Evolutionary conservation across 2,329 filamentous ascomycete genomes (phyloP).

Genomic region (Aspergillus costaricaensis): DNA sequence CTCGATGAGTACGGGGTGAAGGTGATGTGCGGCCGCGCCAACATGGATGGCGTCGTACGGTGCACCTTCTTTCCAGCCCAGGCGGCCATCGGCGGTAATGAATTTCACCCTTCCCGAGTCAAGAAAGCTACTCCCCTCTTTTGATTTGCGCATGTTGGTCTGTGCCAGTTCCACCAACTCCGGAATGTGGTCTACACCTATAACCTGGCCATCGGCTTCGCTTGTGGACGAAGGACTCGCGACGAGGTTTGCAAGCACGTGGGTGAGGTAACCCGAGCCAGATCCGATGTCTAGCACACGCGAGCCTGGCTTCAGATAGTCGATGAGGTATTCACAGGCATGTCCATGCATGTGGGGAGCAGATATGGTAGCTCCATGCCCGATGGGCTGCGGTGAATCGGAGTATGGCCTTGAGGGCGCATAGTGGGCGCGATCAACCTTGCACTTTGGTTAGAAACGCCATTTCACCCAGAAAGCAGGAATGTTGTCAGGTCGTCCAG

Average conservation of each 20-base stretch:
- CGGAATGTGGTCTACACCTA: conserved; percentile 74
- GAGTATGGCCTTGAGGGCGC: conserved; percentile 70
- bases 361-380: conserved; percentile 68
- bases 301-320: conserved; percentile 55
- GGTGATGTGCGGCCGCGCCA: conserved; percentile 74
- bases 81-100: conserved; percentile 71
- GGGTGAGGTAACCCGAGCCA: conserved; percentile 81
- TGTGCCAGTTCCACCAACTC: conserved; percentile 64
- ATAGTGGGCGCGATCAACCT: conserved; percentile 90
- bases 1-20: conserved; percentile 71
- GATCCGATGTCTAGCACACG: conserved; percentile 73
- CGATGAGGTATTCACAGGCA: conserved; percentile 64
- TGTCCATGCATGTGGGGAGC: conserved; percentile 73
- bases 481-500: neutral
- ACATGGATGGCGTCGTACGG: conserved; percentile 94
- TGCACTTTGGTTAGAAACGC: conserved; percentile 15
- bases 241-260: conserved; percentile 79
- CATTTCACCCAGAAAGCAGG: neutral
- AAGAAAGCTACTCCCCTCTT: conserved; percentile 61
- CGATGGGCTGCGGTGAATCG: conserved; percentile 70
- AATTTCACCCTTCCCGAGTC: conserved; percentile 68
- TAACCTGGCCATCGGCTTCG: conserved; percentile 53
- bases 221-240: conserved; percentile 27
- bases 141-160: conserved; percentile 66
- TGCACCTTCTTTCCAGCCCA: conserved; percentile 62